Evolutionary conservation across 306 rosid species (phyloP).

Genomic region (Phaseolus lunatus): DNA sequence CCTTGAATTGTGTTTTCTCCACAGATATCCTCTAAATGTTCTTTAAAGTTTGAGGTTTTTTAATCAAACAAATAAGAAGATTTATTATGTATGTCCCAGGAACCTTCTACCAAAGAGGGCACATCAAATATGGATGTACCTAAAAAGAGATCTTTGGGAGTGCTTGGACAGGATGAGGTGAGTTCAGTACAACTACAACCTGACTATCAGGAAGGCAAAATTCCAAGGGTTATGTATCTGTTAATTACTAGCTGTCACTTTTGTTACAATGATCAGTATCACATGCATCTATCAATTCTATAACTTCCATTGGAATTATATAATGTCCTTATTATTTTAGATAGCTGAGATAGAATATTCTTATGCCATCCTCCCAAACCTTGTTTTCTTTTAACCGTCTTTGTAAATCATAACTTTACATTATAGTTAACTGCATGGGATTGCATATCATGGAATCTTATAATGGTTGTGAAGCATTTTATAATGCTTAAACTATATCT

Average conservation of each 20-base stretch:
- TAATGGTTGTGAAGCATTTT: constrained; percentile 13
- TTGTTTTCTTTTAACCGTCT: constrained; percentile 16
- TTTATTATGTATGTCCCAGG: constrained; percentile 54
- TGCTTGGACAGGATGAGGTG: constrained; percentile 57
- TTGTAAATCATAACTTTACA: neutral
- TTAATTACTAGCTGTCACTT: constrained; percentile 4
- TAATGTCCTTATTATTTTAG: constrained; percentile 15
- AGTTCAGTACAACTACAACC: constrained; percentile 38
- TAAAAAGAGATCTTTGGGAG: constrained; percentile 59
- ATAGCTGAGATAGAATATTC: constrained; percentile 19
- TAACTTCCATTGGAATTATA: constrained; percentile 22
- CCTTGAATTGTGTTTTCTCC: constrained; percentile 38
- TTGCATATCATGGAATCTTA: constrained; percentile 15
- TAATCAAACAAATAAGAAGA: constrained; percentile 29
- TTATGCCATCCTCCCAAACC: constrained; percentile 8
- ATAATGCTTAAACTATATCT: neutral
- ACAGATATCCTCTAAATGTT: neutral
- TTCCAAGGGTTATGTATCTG: constrained; percentile 4
- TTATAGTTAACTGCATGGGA: constrained; percentile 13
- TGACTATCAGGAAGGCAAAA: constrained; percentile 36
- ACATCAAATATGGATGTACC: constrained; percentile 55
- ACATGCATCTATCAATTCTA: neutral
- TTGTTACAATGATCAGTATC: neutral
- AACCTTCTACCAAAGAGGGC: constrained; percentile 57
- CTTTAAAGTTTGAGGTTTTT: constrained; percentile 20